Conservation (phyloP, 2,329 filamentous ascomycete genomes). For the Pestalotiopsis sp. region DNA sequence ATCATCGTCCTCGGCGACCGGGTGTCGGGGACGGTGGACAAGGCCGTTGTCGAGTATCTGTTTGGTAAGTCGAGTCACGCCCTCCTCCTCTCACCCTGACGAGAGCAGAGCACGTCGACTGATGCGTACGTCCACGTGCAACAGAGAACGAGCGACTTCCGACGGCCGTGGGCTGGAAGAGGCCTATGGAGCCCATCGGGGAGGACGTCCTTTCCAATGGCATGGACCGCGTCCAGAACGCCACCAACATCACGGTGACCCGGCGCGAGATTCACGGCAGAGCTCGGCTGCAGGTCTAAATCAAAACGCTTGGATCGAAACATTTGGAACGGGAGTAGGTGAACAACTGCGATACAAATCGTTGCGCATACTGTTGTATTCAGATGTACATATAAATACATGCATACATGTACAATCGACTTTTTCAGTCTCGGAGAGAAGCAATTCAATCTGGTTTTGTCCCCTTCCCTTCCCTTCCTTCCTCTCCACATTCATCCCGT, state of each 20-base stretch:
- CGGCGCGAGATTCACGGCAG: background rate
- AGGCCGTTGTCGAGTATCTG: conserved; percentile 17
- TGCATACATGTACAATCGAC: no score
- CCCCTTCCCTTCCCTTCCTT: no score
- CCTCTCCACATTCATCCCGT: background rate
- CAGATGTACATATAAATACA: no score
- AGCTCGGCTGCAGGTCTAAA: background rate
- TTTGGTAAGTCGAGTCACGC: conserved; percentile 16
- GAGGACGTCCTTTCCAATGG: background rate
- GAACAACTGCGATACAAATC: no score
- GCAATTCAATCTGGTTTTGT: no score
- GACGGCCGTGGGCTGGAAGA: background rate
- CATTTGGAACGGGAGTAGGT: no score
- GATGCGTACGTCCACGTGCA: background rate
- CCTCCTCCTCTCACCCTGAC: no score
- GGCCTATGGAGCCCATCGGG: background rate
- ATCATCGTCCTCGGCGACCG: conserved; percentile 17
- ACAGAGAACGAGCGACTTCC: conserved; percentile 4
- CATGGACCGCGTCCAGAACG: background rate
- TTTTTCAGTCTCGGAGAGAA: no score
- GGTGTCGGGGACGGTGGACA: conserved; percentile 15
- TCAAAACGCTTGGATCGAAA: no score
- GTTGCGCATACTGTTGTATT: no score
- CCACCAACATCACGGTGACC: background rate
- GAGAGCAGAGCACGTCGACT: no score